A percentile compares a stretch with the other conserved stretches of the same genome.
These are phyloP conservation scores for Hanseniaspora pseudoguilliermondii DNA, from an alignment of 805 yeast genomes.

Conservation along the genomic window DNA sequence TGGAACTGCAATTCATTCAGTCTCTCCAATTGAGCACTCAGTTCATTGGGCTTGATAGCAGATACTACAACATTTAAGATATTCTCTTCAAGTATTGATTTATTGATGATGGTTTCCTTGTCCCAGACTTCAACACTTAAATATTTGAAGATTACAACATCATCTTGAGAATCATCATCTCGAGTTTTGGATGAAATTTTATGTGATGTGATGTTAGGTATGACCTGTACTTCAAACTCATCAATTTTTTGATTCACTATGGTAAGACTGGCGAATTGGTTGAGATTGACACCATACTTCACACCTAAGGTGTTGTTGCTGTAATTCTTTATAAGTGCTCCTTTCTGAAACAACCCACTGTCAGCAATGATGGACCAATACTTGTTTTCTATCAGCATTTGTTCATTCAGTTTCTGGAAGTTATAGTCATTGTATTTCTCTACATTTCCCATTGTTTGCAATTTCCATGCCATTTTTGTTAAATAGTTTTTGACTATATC, in stretches of 20 bases:
- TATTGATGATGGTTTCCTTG: neutral
- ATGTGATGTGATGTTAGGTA: slow-evolving; percentile 3
- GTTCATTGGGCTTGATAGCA: neutral
- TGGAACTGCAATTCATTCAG: slow-evolving; percentile 4
- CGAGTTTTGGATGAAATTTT: neutral
- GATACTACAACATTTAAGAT: neutral
- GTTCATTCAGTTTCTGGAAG: slow-evolving; percentile 38
- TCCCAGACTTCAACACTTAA: neutral
- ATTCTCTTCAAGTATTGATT: neutral
- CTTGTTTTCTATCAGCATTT: slow-evolving; percentile 45
- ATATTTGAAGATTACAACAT: neutral
- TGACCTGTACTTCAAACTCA: neutral
- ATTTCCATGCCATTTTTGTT: slow-evolving; percentile 62
- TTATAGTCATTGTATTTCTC: slow-evolving; percentile 40
- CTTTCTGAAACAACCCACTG: neutral
- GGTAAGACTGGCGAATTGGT: slow-evolving; percentile 1
- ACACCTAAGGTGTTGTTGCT: slow-evolving; percentile 54
- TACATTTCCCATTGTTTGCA: slow-evolving; percentile 50
- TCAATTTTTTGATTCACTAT: neutral
- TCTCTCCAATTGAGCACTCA: slow-evolving; percentile 2
- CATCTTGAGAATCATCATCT: neutral
- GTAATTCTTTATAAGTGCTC: slow-evolving; percentile 28
- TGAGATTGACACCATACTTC: slow-evolving; percentile 47
- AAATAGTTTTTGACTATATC: slow-evolving; percentile 22
- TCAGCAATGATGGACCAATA: slow-evolving; percentile 40